A percentile compares a stretch with the other conserved stretches of the same genome.
Evolutionary conservation across 1,284 basidiomycete genomes (phyloP).

Genomic region (Entoloma clypeatum): DNA sequence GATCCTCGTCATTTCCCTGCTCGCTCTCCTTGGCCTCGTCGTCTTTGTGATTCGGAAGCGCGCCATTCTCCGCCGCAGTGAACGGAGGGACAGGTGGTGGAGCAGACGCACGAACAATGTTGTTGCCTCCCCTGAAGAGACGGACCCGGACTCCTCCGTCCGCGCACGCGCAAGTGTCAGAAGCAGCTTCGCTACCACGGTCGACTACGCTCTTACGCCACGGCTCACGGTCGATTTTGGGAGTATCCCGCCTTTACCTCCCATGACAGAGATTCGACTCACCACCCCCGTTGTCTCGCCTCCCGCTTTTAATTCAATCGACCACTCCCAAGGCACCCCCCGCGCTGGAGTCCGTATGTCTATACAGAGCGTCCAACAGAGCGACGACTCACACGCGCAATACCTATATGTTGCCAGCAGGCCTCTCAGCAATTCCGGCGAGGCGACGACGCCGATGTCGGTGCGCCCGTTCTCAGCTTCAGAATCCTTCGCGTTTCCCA

Average conservation of each 20-base stretch:
- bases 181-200: conserved; percentile 36
- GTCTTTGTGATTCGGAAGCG: conserved; percentile 33
- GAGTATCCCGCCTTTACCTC: conserved; percentile 36
- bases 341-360: conserved; percentile 29
- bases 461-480: conserved; percentile 62
- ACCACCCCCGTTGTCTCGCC: conserved; percentile 16
- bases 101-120: conserved; percentile 14
- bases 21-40: conserved; percentile 24
- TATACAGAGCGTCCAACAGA: conserved; percentile 32
- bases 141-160: conserved; percentile 13
- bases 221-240: conserved; percentile 18
- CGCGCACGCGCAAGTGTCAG: conserved; percentile 24
- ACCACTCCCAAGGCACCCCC: conserved; percentile 20
- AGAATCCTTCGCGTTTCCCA: conserved; percentile 63
- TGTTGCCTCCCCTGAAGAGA: conserved; percentile 24
- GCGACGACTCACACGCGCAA: conserved; percentile 31
- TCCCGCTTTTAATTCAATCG: conserved; percentile 24
- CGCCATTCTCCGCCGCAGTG: conserved; percentile 26
- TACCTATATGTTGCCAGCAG: conserved; percentile 34
- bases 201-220: conserved; percentile 28
- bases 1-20: conserved; percentile 25
- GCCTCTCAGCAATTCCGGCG: conserved; percentile 19
- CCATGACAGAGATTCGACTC: conserved; percentile 45
- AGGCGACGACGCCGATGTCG: conserved; percentile 45
- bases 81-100: conserved; percentile 34